Evolutionary conservation across 345 rosid species (phyloP), one percentile per base, ranked within the genome.

Genomic region (Syzygium aqueum): DNA sequence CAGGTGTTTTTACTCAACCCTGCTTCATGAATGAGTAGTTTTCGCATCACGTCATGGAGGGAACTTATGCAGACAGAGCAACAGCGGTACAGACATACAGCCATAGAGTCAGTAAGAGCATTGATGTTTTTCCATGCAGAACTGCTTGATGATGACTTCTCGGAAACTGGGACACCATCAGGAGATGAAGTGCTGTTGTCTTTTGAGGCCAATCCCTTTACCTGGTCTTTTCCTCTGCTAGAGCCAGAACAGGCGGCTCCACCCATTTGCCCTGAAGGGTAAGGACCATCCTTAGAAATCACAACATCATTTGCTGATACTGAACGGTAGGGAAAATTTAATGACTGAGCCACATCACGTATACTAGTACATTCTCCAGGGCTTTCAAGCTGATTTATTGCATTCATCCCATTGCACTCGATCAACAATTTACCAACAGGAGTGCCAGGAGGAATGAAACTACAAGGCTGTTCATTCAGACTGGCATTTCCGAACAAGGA

Each of bases 11-110:
- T 87, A 88, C 90, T 90, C 40, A 88, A 87, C 86, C 91, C 93
- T 94, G 90, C 84, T 86, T 92, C 86, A 40, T 85, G 91, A 61
- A 88, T 82, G 78, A 97, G 92, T 84, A 93, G 85, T 87, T 91
- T 92, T 88, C 87, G 93, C 91, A 95, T 92, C 87, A 91, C 86
- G 84, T 82, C 88, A 78, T 90, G 94, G 67, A 96, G 92, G 89
- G 88, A 84, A 89, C 83, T 15, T 77, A 94, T 87, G 89, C 99
- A 97, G 78, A 87, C 88, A 59, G 92, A 86, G 90, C 99, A 97
- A 91, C 97, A 95, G 56, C 53, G 92, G 88, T 96, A 97, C 27
- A 90, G 80, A 89, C 99, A 97, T 51, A 88, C 85, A 46, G 89
- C 56, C 54, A 85, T 90, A 84, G 92, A 88, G 61, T 89, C 94